These are phyloP conservation scores for Daldinia grandis DNA, from an alignment of 495 filamentous ascomycete species.

Conservation along the genomic window DNA sequence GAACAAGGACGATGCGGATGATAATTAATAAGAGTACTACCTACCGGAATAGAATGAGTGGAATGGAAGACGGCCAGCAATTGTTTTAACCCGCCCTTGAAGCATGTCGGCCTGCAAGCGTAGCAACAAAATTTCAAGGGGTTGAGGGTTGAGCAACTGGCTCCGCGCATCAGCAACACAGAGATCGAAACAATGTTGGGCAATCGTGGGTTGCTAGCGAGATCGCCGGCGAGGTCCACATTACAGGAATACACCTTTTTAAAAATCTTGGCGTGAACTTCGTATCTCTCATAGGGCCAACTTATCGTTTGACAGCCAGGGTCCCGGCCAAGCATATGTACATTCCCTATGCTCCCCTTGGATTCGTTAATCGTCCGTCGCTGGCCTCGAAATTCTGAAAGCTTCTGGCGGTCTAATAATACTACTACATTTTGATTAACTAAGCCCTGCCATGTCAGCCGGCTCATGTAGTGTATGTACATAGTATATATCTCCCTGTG, in stretches of 20 bases:
- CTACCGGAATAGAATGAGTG: slow-evolving; percentile 29
- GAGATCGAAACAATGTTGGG: slow-evolving; percentile 39
- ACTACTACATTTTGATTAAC: slow-evolving; percentile 29
- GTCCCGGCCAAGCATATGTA: slow-evolving; percentile 6
- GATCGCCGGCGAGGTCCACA: slow-evolving; percentile 28
- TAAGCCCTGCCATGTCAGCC: not conserved
- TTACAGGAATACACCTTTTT: slow-evolving; percentile 33
- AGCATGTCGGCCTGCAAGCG: slow-evolving; percentile 23
- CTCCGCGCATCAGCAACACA: slow-evolving; percentile 35
- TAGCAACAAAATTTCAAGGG: slow-evolving; percentile 28
- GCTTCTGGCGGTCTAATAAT: slow-evolving; percentile 39
- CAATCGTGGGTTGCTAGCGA: slow-evolving; percentile 34
- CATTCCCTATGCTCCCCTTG: slow-evolving; percentile 17
- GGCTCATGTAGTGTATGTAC: not conserved
- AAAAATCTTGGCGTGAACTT: slow-evolving; percentile 31
- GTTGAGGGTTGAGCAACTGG: slow-evolving; percentile 17
- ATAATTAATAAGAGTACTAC: slow-evolving; percentile 34
- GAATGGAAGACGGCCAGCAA: slow-evolving; percentile 28
- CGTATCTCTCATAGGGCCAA: slow-evolving; percentile 35
- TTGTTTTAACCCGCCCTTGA: slow-evolving; percentile 22
- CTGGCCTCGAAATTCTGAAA: slow-evolving; percentile 15
- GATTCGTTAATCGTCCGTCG: slow-evolving; percentile 7
- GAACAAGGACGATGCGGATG: slow-evolving; percentile 19
- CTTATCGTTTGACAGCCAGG: slow-evolving; percentile 30
- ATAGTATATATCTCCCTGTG: not conserved